Base-by-base conservation (phyloP, 108 stramenopile genomes). In the Skeletonema potamos region DNA sequence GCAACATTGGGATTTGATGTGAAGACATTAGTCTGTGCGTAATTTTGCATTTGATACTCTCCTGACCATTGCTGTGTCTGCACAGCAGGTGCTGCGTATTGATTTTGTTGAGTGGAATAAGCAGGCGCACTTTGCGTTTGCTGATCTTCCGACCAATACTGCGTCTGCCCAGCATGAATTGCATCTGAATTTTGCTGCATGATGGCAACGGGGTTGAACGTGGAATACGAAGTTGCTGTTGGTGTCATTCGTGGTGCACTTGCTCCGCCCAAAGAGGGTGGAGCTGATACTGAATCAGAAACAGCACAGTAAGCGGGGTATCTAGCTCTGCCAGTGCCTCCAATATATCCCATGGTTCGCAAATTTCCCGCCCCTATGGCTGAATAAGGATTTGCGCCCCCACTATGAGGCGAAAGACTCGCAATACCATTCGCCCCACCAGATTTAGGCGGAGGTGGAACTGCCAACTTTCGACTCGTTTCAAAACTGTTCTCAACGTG, bases 401-500 rank as follows among this genome's bases (percentile, higher is more conserved):
- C 58, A 22, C 33, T 32, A 3, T 51, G 27, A 15, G 58, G 34
- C 15, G 30, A 17, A 7, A n/a, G 17, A 27, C 12, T 59, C 5
- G 30, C 18, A 7, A 43, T 15, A 64, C 32, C 64, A 0, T 78
- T 69, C 24, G 77, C 68, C n/a, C 70, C 46, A 48, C 54, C 79
- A 22, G 60, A 68, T 22, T n/a, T 66, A 1, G 80, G 80, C 20
- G 73, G 80, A 12, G 80, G 80, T 48, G 68, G 68, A 20, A 74
- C 68, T n/a, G 73, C 68, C 68, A 68, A 30, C 43, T 61, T 60
- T 27, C 73, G 61, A 22, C 54, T 64, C 17, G 33, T 48, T 41
- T 74, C 73, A 44, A 73, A 74, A 51, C 66, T 64, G 36, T 81
- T 81, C 41, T 57, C 57, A 15, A 73, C 70, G 68, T 96, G 90